Evolutionary conservation across 2,329 filamentous ascomycete genomes (phyloP).

Genomic region (Exophiala spinifera): DNA sequence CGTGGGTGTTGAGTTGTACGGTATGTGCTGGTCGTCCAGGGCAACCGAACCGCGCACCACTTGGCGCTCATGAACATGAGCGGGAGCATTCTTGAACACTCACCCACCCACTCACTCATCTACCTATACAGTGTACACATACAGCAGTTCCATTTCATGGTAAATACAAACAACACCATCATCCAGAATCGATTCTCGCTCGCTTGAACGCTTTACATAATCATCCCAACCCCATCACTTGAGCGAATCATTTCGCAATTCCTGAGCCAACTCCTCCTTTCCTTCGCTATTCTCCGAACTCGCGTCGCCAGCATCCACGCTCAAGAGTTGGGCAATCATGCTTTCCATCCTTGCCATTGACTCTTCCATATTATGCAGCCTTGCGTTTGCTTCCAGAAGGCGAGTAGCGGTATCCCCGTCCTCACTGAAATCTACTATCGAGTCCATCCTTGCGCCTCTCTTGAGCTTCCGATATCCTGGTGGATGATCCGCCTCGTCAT

Average conservation of each 20-base stretch:
- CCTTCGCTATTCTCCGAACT: slow-evolving; percentile 18
- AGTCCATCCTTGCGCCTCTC: slow-evolving; percentile 21
- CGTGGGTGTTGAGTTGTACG: neutral
- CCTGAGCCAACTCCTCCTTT: slow-evolving; percentile 12
- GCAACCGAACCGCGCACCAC: neutral
- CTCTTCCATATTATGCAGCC: slow-evolving; percentile 27
- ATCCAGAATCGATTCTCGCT: neutral
- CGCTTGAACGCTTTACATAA: neutral
- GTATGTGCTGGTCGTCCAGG: slow-evolving; percentile 3
- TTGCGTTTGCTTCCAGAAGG: slow-evolving; percentile 24
- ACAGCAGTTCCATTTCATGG: neutral
- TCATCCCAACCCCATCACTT: slow-evolving; percentile 1
- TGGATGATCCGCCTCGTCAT: slow-evolving; percentile 17
- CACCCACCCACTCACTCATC: too few species aligned
- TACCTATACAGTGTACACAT: too few species aligned
- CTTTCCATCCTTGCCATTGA: slow-evolving; percentile 26
- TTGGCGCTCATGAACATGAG: too few species aligned
- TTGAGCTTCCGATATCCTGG: slow-evolving; percentile 12
- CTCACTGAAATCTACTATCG: slow-evolving; percentile 20
- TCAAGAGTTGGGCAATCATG: slow-evolving; percentile 22
- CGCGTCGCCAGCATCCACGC: slow-evolving; percentile 8
- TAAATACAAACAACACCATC: neutral
- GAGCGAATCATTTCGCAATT: slow-evolving; percentile 9
- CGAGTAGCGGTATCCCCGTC: slow-evolving; percentile 7
- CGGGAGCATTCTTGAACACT: too few species aligned